phyloP scores from a whole-genome alignment of 2,329 filamentous ascomycete genomes.

The Knufia fluminis region DNA sequence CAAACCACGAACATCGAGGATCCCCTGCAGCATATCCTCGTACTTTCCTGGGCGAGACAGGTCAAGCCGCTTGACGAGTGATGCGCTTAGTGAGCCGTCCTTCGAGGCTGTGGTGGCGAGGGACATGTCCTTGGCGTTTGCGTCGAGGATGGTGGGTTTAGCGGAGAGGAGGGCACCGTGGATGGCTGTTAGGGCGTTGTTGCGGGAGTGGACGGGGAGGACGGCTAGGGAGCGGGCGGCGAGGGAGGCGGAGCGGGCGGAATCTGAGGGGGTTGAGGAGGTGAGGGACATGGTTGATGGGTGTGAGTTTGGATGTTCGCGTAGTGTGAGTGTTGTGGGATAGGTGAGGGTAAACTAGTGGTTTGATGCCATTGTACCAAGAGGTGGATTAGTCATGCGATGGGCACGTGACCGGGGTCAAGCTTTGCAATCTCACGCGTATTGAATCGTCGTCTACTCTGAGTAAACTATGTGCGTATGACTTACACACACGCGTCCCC shows the following conservation, averaged over 20 bases:
- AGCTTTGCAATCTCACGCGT: too few species aligned
- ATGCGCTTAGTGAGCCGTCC: constrained; percentile 66
- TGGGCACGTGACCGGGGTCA: too few species aligned
- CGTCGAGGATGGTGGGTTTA: constrained; percentile 68
- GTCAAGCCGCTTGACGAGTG: constrained; percentile 80
- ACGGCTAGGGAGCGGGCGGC: constrained; percentile 78
- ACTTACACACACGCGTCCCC: too few species aligned
- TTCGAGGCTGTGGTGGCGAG: constrained; percentile 63
- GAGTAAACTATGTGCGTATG: too few species aligned
- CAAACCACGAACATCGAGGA: constrained; percentile 74
- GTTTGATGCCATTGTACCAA: too few species aligned
- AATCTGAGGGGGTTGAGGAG: constrained; percentile 67
- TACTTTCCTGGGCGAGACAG: constrained; percentile 81
- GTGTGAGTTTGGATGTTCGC: too few species aligned
- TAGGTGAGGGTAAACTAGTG: too few species aligned
- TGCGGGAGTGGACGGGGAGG: constrained; percentile 65
- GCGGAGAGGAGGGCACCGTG: constrained; percentile 63
- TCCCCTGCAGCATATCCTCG: constrained; percentile 95
- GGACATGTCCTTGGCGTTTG: constrained; percentile 76
- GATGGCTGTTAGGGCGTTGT: constrained; percentile 74
- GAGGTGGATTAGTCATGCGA: too few species aligned
- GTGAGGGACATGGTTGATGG: constrained; percentile 70
- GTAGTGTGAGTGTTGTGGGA: too few species aligned
- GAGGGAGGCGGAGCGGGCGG: constrained; percentile 66
- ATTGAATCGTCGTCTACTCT: too few species aligned